These are phyloP conservation scores for Infundibulicybe gibba DNA, from an alignment of 768 basidiomycete genomes.

Conservation along the genomic window DNA sequence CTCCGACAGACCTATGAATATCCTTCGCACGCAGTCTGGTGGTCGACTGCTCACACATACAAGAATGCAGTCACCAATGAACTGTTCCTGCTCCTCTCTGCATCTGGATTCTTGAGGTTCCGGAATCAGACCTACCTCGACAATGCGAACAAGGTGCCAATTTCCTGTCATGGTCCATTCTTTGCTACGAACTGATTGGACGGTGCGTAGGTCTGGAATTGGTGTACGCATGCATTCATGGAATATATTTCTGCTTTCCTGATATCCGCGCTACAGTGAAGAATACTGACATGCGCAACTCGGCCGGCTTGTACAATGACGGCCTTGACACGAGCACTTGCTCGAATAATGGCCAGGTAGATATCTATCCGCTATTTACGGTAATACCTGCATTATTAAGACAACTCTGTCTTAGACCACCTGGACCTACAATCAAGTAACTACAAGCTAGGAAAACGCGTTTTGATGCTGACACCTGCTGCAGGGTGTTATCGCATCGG, in stretches of 20 bases:
- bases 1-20: not conserved
- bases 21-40: conserved; percentile 45
- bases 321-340: conserved; percentile 33
- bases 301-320: conserved; percentile 41
- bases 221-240: too few species aligned
- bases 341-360: conserved; percentile 40
- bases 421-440: conserved; percentile 59
- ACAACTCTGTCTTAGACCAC: conserved; percentile 34
- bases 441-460: not conserved
- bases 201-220: too few species aligned
- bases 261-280: conserved; percentile 22
- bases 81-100: conserved; percentile 49
- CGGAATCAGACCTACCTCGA: conserved; percentile 35
- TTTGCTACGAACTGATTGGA: too few species aligned
- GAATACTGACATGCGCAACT: conserved; percentile 42
- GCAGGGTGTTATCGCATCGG: conserved; percentile 53
- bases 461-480: not conserved
- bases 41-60: conserved; percentile 51
- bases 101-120: conserved; percentile 39
- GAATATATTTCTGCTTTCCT: too few species aligned
- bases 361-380: not conserved
- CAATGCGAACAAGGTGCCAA: conserved; percentile 42
- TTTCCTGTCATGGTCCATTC: too few species aligned
- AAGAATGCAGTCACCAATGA: conserved; percentile 63
- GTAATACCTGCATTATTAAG: not conserved